These are phyloP conservation scores for Fonsecaea monophora DNA, from an alignment of 2,329 filamentous ascomycete genomes.

Conservation along the genomic window DNA sequence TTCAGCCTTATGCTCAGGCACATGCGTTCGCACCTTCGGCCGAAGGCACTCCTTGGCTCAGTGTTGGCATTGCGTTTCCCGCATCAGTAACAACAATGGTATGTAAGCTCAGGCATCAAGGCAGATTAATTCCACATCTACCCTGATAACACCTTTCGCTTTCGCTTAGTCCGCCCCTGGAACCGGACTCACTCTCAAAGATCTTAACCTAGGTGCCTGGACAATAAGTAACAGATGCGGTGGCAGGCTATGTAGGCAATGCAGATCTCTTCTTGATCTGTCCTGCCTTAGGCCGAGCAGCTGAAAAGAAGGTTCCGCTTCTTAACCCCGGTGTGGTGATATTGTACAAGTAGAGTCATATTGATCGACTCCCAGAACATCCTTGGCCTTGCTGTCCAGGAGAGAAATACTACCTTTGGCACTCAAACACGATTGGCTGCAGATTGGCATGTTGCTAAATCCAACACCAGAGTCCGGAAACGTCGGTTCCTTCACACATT, in stretches of 20 bases:
- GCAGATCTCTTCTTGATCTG: slow-evolving; percentile 23
- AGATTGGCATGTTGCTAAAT: neutral
- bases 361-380: slow-evolving; percentile 15
- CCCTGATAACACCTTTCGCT: neutral
- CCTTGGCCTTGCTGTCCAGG: neutral
- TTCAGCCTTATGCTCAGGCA: slow-evolving; percentile 16
- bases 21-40: slow-evolving; percentile 1
- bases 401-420: slow-evolving; percentile 16
- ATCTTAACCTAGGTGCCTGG: neutral
- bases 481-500: neutral
- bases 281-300: slow-evolving; percentile 17
- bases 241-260: slow-evolving; percentile 5
- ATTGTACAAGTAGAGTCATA: slow-evolving; percentile 18
- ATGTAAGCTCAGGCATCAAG: neutral
- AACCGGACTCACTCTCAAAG: neutral
- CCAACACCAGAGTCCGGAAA: neutral
- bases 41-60: slow-evolving; percentile 15
- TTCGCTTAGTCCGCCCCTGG: slow-evolving; percentile 2
- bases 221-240: slow-evolving; percentile 1
- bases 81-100: neutral
- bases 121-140: neutral
- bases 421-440: slow-evolving; percentile 2
- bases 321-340: slow-evolving; percentile 10
- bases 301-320: slow-evolving; percentile 21
- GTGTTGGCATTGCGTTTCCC: neutral